These are phyloP conservation scores for Beauveria sp. DNA, from an alignment of 2,329 filamentous ascomycete genomes.

Conservation along the genomic window DNA sequence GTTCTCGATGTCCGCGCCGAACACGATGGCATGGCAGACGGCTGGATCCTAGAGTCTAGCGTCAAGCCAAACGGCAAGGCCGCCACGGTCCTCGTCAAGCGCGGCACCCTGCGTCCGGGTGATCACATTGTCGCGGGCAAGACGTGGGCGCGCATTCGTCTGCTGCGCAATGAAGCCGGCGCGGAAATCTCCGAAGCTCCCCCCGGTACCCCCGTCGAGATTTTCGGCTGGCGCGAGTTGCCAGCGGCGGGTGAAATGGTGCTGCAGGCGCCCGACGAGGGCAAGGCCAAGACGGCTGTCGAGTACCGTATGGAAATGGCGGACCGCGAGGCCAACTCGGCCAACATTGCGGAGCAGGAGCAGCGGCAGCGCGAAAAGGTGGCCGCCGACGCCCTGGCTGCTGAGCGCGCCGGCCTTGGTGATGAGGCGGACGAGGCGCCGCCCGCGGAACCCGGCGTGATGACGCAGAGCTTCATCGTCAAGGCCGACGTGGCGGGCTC, in stretches of 20 bases:
- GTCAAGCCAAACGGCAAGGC: constrained; percentile 78
- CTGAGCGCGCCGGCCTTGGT: constrained; percentile 27
- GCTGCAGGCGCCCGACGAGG: constrained; percentile 71
- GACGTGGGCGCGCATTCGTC: constrained; percentile 81
- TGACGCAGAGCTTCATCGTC: constrained; percentile 70
- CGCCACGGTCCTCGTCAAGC: constrained; percentile 81
- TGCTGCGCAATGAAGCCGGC: constrained; percentile 79
- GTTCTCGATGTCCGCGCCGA: constrained; percentile 86
- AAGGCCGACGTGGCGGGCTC: constrained; percentile 93
- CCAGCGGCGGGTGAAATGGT: constrained; percentile 82
- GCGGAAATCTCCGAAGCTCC: constrained; percentile 62
- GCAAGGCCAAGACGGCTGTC: constrained; percentile 69
- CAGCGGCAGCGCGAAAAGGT: constrained; percentile 50
- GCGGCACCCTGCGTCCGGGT: constrained; percentile 74
- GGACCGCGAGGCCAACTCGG: constrained; percentile 66
- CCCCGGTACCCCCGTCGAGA: constrained; percentile 86
- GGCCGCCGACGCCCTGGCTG: constrained; percentile 20
- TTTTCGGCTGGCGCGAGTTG: constrained; percentile 84
- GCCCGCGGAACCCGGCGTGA: constrained; percentile 33
- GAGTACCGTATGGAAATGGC: constrained; percentile 66
- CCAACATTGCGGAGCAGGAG: constrained; percentile 70
- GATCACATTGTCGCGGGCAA: constrained; percentile 81
- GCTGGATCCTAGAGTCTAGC: constrained; percentile 88
- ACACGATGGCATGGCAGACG: constrained; percentile 68
- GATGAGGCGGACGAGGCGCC: constrained; percentile 27